phyloP scores from a whole-genome alignment of 1,139 yeast species.

The Candida labiduridarum region DNA sequence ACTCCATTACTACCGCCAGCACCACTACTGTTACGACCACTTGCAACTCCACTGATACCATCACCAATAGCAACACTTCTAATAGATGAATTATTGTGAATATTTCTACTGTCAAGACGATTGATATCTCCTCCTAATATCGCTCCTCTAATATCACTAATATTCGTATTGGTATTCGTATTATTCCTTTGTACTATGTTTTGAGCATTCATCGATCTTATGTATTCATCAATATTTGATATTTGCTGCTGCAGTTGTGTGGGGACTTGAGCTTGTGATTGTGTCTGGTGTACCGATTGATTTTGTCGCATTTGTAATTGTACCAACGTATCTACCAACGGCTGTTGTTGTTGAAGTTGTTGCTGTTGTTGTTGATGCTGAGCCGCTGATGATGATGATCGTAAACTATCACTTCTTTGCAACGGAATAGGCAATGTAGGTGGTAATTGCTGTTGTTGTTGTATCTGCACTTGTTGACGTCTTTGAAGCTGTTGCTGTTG shows the following conservation, averaged over 20 bases:
- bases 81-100: no score
- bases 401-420: neutral
- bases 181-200: neutral
- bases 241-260: conserved; percentile 17
- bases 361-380: conserved; percentile 5
- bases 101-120: no score
- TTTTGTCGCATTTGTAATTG: conserved; percentile 11
- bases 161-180: neutral
- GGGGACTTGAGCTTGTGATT: no score
- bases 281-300: neutral
- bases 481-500: conserved; percentile 1
- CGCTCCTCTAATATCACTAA: neutral
- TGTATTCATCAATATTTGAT: conserved; percentile 39
- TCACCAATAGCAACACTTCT: neutral
- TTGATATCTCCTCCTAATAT: no score
- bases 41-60: conserved; percentile 6
- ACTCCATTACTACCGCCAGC: neutral
- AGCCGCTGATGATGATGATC: neutral
- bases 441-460: conserved; percentile 16
- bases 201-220: conserved; percentile 19
- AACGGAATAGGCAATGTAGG: neutral
- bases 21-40: neutral
- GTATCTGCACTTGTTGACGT: conserved; percentile 16
- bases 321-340: conserved; percentile 6
- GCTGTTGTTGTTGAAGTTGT: conserved; percentile 4